Base-by-base conservation (phyloP, 441 rosid species). In the Cnidoscolus chayamansa region DNA sequence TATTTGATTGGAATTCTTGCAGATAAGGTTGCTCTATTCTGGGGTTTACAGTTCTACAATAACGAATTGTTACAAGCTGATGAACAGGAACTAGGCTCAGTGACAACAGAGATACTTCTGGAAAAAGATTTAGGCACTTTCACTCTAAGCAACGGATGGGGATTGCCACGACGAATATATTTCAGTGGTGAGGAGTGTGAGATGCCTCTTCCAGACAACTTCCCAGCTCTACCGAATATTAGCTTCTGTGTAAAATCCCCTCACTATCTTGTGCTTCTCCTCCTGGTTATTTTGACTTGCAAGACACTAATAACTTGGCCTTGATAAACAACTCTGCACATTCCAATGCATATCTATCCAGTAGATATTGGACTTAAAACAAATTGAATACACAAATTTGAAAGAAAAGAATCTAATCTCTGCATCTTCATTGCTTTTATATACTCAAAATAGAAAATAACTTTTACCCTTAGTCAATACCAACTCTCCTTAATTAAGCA, bases 121-220 rank as follows among this genome's bases (percentile, higher is more conserved):
- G 57, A 76, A 67, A 89, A 89, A 68, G 88, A 86, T 32, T 58
- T 16, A 30, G 71, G 71, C 1, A 53, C 76, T 40, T 89, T 89
- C 67, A 84, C 89, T n/a, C 72, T 74, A 32, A 68, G 68, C 62
- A 68, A 68, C 4, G 77, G 77, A 51, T 62, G 77, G 77, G 63
- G 49, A 3, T 74, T 68, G 7, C 77, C 77, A 2, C 68, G 77
- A 37, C 15, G 73, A 68, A 45, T 74, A 43, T 74, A 68, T 68
- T 74, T 62, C 6, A 3, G 50, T 0, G 73, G 69, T 10, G 77
- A 74, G 15, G 81, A 78, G 62, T 74, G 81, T 61, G 8, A 67
- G 47, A 85, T 85, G 87, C 83, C 92, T 12, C 86, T 63, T 19
- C 87, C 90, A 5, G 90, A 89, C 73, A 72, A 78, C 7, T 89